Evolutionary conservation across 495 filamentous ascomycete genomes (phyloP), one percentile per base, ranked within the genome.

Genomic region (Chaetomidium leptoderma): DNA sequence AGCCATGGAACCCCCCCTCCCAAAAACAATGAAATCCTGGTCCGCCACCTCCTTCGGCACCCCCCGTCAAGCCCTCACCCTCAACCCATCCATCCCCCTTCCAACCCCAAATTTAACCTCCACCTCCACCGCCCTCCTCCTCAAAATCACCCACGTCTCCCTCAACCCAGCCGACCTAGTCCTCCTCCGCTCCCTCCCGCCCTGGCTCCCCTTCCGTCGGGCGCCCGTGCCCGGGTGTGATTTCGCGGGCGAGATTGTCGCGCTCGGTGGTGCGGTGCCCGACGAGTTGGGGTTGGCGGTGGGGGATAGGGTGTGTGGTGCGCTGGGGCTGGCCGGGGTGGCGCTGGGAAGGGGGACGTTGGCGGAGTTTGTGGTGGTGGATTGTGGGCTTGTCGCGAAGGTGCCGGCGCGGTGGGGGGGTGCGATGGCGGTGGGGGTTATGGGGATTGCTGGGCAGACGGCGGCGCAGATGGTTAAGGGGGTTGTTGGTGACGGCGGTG

Each of bases 131-230:
- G 24, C 19, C 59, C 58, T 78, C 45, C 69, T 77, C 16, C 52
- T 80, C 59, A 65, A 63, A 39, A 54, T 77, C 46, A 63, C 66
- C 51, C 64, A 78, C 57, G 69, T 70, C 8, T 57, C 75, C 9
- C 66, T 78, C 42, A 76, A 75, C 62, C 75, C 77, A 19, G 74
- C 66, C 40, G 71, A 67, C 26, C 60, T 74, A 8, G 62, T 72
- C 35, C 27, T 73, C 55, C 62, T 78, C 40, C 60, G 61, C 14
- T 17, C 53, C 10, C 57, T 69, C 8, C 74, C 74, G 0, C 43
- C 64, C 4, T 70, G 66, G 64, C 63, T 72, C 0, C 70, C 70
- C 10, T 63, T 70, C 39, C 61, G 68, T 0, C 46, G 59, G 3
- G 21, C 29, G 11, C 57, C 70, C 8, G 70, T 70, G 4, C 71